These are phyloP conservation scores for Colletotrichum sublineola DNA, from an alignment of 2,329 filamentous ascomycete species.

Conservation along the genomic window DNA sequence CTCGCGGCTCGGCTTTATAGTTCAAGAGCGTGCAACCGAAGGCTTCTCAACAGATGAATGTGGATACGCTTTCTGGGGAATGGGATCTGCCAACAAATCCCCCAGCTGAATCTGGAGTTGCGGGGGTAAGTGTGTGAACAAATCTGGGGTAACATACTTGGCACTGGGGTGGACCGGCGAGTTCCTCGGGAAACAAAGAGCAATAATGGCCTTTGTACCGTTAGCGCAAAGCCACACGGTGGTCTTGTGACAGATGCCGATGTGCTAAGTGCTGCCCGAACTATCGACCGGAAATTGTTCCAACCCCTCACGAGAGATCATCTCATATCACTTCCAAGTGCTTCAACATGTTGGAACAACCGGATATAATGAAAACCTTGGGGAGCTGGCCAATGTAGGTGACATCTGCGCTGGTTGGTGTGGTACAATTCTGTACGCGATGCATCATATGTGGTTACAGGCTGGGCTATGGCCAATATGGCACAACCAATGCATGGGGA, in stretches of 20 bases:
- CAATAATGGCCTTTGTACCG: not conserved
- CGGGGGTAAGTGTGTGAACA: not conserved
- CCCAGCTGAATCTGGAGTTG: slow-evolving; percentile 14
- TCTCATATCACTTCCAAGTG: not conserved
- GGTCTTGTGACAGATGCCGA: not conserved
- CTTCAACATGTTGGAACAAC: not conserved
- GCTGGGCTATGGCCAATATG: not conserved
- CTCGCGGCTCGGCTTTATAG: slow-evolving; percentile 23
- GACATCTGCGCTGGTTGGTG: not conserved
- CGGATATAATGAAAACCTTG: not conserved
- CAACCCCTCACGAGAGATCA: not conserved
- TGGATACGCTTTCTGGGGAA: not conserved
- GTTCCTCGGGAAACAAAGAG: not conserved
- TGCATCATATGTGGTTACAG: not conserved
- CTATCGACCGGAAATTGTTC: not conserved
- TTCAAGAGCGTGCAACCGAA: not conserved
- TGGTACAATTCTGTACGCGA: not conserved
- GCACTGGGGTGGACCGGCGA: not conserved
- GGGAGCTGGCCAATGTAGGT: not conserved
- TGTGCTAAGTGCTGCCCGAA: not conserved
- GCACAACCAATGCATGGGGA: not conserved
- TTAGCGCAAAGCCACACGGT: not conserved
- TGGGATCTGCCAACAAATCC: not conserved
- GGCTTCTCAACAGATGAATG: not conserved
- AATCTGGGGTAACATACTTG: slow-evolving; percentile 31